A percentile compares a stretch with the other conserved stretches of the same genome.
These are phyloP conservation scores for Paramecium caudatum DNA, from an alignment of 73 alveolate genomes.

Conservation along the genomic window DNA sequence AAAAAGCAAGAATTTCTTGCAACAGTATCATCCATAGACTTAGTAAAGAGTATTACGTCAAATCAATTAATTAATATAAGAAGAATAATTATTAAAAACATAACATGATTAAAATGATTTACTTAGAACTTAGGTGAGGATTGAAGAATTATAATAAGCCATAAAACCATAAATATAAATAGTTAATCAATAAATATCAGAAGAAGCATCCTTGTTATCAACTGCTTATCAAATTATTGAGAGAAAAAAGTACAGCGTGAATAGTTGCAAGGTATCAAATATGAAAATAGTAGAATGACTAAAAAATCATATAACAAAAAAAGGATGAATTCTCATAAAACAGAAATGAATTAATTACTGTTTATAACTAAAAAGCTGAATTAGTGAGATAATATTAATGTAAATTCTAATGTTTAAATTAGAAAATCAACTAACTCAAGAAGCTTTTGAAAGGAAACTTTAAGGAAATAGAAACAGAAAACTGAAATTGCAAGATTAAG, in stretches of 20 bases:
- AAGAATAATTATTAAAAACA: not conserved
- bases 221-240: not conserved
- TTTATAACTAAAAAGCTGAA: not conserved
- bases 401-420: not conserved
- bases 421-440: not conserved
- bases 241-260: not conserved
- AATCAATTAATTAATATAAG: not conserved
- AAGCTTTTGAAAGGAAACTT: not conserved
- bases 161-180: not conserved
- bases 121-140: not conserved
- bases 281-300: not conserved
- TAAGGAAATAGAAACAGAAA: not conserved
- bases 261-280: not conserved
- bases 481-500: not conserved
- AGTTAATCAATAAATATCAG: too few species aligned
- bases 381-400: not conserved
- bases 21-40: not conserved
- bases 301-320: not conserved
- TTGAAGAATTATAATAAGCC: not conserved
- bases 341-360: not conserved
- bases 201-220: not conserved
- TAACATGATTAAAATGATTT: not conserved
- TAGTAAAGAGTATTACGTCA: not conserved
- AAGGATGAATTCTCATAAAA: not conserved
- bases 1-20: not conserved